Base-by-base conservation (phyloP, 305 asterid species). In the Fraxinus paxiana region DNA sequence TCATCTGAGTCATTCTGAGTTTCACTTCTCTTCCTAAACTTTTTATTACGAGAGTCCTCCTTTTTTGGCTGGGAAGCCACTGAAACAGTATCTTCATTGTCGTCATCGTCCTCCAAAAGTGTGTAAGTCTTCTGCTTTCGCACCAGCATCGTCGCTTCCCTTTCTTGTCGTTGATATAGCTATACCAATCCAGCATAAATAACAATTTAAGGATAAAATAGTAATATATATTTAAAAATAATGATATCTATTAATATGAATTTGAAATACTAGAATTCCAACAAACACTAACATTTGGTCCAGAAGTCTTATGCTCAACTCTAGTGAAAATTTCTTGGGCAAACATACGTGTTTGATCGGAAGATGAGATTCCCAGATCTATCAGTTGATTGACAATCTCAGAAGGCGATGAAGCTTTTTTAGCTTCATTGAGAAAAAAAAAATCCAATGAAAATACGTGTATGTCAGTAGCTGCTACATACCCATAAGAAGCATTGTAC, bases 371-470 rank as follows among this genome's bases (percentile, higher is more conserved):
- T 26, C 94, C 98, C 87, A 89, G 80, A 9, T 90, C 92, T 24
- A 77, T 89, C 77, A 95, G 90, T 80, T 82, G 89, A 48, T 77
- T 90, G 77, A 86, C 88, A 80, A 95, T 88, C 86, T 92, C 97
- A 26, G 97, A 65, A n/a, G 97, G 94, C 12, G 98, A 90, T 34
- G 98, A 91, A 69, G 98, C 95, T 84, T 91, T 92, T 87, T 91
- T 89, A 72, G 97, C 98, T 94, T 92, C 88, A 86, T 78, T 6
- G 54, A 13, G 46, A 37, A 77, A 5, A 59, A 63, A 76, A 69
- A 3, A n/a, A 20, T 22, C 34, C 20, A 17, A 28, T 22, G 31
- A 65, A 41, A 51, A 35, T 48, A 73, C 28, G 56, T 22, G 5
- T 34, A 63, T n/a, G 26, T 28, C 30, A 65, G 12, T 75, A 12